A percentile compares a stretch with the other conserved stretches of the same genome.
Conservation (phyloP, 2,329 filamentous ascomycete genomes). For the Alternaria arbusti region DNA sequence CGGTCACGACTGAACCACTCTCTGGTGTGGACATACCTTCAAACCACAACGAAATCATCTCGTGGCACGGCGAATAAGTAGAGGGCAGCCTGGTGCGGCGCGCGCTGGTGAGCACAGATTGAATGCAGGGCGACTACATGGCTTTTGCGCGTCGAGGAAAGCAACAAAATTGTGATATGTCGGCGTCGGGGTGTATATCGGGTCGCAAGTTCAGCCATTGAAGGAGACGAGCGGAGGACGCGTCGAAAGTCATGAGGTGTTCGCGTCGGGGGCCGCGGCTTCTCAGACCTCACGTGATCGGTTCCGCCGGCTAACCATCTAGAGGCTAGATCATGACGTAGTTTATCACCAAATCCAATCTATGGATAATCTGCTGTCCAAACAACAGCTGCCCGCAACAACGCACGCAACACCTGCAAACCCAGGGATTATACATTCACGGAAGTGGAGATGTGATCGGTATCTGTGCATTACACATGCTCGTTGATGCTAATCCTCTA, state of each 20-base stretch:
- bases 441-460: too few species aligned
- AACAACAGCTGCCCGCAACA: too few species aligned
- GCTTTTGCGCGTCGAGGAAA: not conserved
- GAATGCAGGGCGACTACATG: not conserved
- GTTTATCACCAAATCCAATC: not conserved
- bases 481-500: not conserved
- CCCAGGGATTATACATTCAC: too few species aligned
- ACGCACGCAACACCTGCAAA: too few species aligned
- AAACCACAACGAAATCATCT: not conserved
- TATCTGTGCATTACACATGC: not conserved
- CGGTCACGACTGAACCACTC: not conserved
- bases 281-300: not conserved
- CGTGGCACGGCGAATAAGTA: not conserved
- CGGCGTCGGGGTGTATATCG: not conserved
- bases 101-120: not conserved
- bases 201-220: not conserved
- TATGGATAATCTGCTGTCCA: not conserved
- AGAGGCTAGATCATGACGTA: not conserved
- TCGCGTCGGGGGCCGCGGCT: not conserved
- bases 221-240: not conserved
- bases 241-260: not conserved
- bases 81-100: not conserved
- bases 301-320: not conserved
- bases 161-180: not conserved
- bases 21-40: not conserved